phyloP scores from a whole-genome alignment of 1,139 yeast genomes.

The Arxiozyma telluris region DNA sequence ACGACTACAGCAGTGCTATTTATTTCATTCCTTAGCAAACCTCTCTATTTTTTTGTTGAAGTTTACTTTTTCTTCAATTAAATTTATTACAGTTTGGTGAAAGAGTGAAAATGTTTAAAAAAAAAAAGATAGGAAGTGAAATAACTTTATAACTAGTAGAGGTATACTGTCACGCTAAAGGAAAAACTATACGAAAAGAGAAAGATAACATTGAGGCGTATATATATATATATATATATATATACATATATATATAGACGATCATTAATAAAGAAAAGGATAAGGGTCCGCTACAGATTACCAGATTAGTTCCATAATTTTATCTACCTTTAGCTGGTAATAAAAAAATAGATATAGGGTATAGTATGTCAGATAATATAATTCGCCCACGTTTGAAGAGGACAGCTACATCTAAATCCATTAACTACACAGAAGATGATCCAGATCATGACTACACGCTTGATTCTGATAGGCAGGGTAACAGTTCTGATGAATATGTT shows the following conservation, averaged over 20 bases:
- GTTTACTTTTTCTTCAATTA: not conserved
- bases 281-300: not conserved
- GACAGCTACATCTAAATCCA: not conserved
- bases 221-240: no score
- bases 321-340: not conserved
- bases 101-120: not conserved
- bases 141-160: not conserved
- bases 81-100: not conserved
- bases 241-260: not conserved
- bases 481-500: not conserved
- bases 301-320: not conserved
- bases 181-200: not conserved
- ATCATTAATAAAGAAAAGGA: no score
- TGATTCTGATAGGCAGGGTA: not conserved
- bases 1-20: not conserved
- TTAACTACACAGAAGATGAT: not conserved
- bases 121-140: no score
- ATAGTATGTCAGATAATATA: not conserved
- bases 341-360: not conserved
- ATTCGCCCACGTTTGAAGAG: not conserved
- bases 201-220: no score
- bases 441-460: not conserved
- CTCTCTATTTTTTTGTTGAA: not conserved
- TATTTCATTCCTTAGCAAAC: not conserved
- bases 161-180: not conserved